Evolutionary conservation across 1,284 basidiomycete species (phyloP).

Genomic region (Boletus smithii): DNA sequence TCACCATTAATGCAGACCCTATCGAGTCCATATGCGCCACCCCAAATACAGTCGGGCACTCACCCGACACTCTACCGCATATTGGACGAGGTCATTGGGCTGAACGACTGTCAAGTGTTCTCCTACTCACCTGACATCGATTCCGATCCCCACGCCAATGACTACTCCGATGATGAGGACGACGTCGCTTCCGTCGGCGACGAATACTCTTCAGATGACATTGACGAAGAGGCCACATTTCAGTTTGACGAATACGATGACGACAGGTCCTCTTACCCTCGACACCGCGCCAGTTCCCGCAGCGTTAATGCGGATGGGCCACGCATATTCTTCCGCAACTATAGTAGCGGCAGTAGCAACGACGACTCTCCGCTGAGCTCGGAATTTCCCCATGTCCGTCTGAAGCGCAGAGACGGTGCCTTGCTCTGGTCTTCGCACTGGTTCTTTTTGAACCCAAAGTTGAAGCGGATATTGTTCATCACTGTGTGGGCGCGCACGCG

Average conservation of each 20-base stretch:
- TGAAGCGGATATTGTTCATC: conserved; percentile 91
- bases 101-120: conserved; percentile 93
- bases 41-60: conserved; percentile 57
- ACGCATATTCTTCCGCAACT: conserved; percentile 15
- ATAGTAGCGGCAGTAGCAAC: conserved; percentile 26
- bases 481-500: conserved; percentile 89
- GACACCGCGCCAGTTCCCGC: conserved; percentile 13
- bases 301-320: neutral
- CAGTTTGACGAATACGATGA: conserved; percentile 79
- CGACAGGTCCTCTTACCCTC: conserved; percentile 52
- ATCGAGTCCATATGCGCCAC: conserved; percentile 63
- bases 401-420: conserved; percentile 58
- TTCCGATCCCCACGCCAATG: conserved; percentile 89
- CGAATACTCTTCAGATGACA: conserved; percentile 50
- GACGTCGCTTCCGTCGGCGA: conserved; percentile 61
- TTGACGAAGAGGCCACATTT: conserved; percentile 63
- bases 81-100: conserved; percentile 87
- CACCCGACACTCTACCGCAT: conserved; percentile 86
- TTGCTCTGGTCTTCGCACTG: conserved; percentile 96
- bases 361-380: conserved; percentile 24
- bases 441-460: conserved; percentile 94
- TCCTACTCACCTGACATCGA: conserved; percentile 93
- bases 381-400: conserved; percentile 32
- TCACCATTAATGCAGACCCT: conserved; percentile 58
- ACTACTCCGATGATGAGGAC: conserved; percentile 75